These are phyloP conservation scores for Cladophialophora bantiana DNA, from an alignment of 2,329 filamentous ascomycete species.

Conservation along the genomic window DNA sequence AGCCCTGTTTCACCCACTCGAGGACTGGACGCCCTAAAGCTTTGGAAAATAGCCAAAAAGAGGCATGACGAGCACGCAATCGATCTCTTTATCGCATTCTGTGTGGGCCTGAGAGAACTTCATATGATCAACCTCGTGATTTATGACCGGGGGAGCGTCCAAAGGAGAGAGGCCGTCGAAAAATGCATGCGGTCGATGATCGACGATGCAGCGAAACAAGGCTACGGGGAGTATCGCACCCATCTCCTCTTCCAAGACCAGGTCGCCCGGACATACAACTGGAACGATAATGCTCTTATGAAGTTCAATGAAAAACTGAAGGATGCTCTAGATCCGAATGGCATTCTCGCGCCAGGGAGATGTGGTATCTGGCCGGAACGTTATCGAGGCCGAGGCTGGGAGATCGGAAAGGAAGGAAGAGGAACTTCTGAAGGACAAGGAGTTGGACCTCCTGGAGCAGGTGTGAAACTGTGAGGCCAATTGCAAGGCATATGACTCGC, in stretches of 20 bases:
- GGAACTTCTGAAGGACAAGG: conserved; percentile 19
- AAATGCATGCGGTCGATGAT: conserved; percentile 45
- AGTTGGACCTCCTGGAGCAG: neutral
- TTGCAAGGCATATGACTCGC: neutral
- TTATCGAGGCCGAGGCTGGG: conserved; percentile 31
- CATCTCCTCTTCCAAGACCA: conserved; percentile 56
- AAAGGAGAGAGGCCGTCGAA: conserved; percentile 39
- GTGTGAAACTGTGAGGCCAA: conserved; percentile 3
- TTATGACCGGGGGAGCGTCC: conserved; percentile 42
- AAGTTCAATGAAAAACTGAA: conserved; percentile 56
- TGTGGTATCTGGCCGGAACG: conserved; percentile 52
- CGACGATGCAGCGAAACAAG: conserved; percentile 49
- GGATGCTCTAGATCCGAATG: conserved; percentile 57
- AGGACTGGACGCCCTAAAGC: conserved; percentile 43
- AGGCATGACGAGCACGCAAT: conserved; percentile 37
- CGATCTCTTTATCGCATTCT: conserved; percentile 39
- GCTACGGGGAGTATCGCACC: conserved; percentile 57
- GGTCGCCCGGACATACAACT: conserved; percentile 54
- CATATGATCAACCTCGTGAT: conserved; percentile 47
- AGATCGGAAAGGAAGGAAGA: conserved; percentile 25
- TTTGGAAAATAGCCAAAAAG: conserved; percentile 42
- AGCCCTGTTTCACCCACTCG: conserved; percentile 47
- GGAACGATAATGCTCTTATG: conserved; percentile 51
- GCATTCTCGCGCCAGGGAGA: conserved; percentile 57
- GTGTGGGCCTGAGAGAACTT: conserved; percentile 43